These are phyloP conservation scores for Pseudogymnoascus sp. DNA, from an alignment of 2,329 filamentous ascomycete genomes.

Conservation along the genomic window DNA sequence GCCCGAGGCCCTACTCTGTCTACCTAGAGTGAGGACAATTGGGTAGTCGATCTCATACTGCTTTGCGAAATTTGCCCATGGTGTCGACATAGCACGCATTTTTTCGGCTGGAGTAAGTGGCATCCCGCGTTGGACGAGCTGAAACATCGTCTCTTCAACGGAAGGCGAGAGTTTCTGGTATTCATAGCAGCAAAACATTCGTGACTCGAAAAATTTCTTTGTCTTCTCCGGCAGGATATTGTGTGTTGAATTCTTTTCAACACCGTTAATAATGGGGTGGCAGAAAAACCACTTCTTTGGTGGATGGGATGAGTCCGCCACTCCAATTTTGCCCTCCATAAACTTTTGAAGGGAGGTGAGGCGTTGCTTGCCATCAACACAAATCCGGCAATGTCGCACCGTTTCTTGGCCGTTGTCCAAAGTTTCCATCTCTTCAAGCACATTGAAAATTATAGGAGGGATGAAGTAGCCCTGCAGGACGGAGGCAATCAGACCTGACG, in stretches of 20 bases:
- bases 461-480: conserved; percentile 32
- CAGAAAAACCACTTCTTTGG: conserved; percentile 34
- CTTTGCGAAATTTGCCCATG: conserved; percentile 38
- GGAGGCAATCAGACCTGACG: conserved; percentile 25
- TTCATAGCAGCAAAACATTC: conserved; percentile 37
- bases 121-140: conserved; percentile 39
- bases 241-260: conserved; percentile 19
- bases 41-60: conserved; percentile 37
- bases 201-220: conserved; percentile 32
- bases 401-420: conserved; percentile 12
- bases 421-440: conserved; percentile 16
- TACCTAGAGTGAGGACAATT: conserved; percentile 21
- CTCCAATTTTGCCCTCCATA: conserved; percentile 37
- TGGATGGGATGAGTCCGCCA: conserved; percentile 33
- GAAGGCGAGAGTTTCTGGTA: conserved; percentile 32
- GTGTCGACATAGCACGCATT: conserved; percentile 37
- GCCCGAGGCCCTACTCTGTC: conserved; percentile 28
- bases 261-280: conserved; percentile 22
- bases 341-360: conserved; percentile 39
- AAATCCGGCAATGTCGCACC: conserved; percentile 28
- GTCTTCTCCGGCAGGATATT: conserved; percentile 30
- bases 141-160: conserved; percentile 42
- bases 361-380: conserved; percentile 42
- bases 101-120: conserved; percentile 39
- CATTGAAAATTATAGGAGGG: conserved; percentile 42